Evolutionary conservation across 352 stramenopile genomes (phyloP), one percentile per base, ranked within the genome.

Genomic region (Chrysophaeum taylorii): DNA sequence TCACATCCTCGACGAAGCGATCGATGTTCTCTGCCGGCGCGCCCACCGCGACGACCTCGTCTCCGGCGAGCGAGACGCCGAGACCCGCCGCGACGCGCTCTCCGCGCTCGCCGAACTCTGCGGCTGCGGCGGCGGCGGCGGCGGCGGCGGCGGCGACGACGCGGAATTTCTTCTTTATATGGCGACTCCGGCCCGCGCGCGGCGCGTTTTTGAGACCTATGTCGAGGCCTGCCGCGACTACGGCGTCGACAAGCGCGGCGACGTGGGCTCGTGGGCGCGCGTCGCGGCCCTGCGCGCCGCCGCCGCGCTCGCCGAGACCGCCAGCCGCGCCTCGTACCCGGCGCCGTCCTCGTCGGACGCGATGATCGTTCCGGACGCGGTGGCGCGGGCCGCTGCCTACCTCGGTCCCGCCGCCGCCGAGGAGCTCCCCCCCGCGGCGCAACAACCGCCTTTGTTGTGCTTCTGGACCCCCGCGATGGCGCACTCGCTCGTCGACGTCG

Each of bases 191-290:
- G 33, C 37, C 7, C 21, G 62, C 33, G 15, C 54, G 15, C 74
- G 76, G 35, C 31, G 64, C 1, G 70, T 92, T 27, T 71, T 48
- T 36, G 64, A 50, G 36, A 68, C 69, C 14, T 80, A 90, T 63
- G 73, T 98, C 21, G 66, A 73, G 27, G 86, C 93, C 14, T 80
- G 93, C 53, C 78, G 89, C 57, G 95, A 99, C 79, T 99, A 98
- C 76, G 91, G 86, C 29, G 86, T 92, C 14, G 94, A 98, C 80
- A 92, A 96, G 79, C 86, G 95, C 48, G 95, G 95, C 5, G 95
- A 99, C 80, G 92, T 98, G 25, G 95, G 95, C 15, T 98, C 93
- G 15, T 98, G 94, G 94, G 92, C 94, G 45, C 85, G 95, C 42
- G 94, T 94, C 72, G 90, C 89, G 73, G 91, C 94, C 21, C 95